Evolutionary conservation across 345 rosid species (phyloP), one percentile per base, ranked within the genome.

Genomic region (Aurinia saxatilis): DNA sequence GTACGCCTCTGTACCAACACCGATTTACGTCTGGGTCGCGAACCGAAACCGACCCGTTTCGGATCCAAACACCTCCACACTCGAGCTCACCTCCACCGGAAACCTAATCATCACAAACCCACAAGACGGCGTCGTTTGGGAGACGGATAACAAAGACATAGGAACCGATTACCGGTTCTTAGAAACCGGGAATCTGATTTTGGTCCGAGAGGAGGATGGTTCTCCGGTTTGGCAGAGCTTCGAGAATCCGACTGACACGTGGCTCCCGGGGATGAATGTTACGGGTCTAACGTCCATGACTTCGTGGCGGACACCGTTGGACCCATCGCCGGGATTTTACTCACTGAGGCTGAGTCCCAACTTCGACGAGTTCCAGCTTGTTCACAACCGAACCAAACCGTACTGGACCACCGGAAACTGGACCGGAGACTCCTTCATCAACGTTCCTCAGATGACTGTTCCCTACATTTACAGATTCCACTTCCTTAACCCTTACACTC

Each of bases 391-490:
- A 65, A 81, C 53, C 49, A 84, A 30, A 8, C 74, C 85, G 61
- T 68, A 85, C 36, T 91, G 98, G 98, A 77, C 87, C 17, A 82
- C 91, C 25, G 96, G 98, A 0, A 82, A 81, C 2, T 91, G 98
- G 98, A 78, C 84, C 51, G 81, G 75, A 4, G 38, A 45, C 1
- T 17, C 75, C 5, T 91, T 91, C 46, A 60, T 77, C 0, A 88
- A 86, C 8, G 71, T 87, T 0, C 91, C 89, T 0, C 50, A 68
- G 42, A 85, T 81, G 91, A 48, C 69, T 1, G 61, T 72, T 33
- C 61, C 71, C 9, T 33, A 38, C 82, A 79, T 87, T 42, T 88
- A 87, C 74, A 79, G 19, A 9, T 85, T 87, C 81, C 67, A 78
- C 57, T 87, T 85, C 66, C 15, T 34, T 5, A 65, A 85, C 54